phyloP scores from a whole-genome alignment of 2,329 filamentous ascomycete genomes.

The Pestalotiopsis sp. region DNA sequence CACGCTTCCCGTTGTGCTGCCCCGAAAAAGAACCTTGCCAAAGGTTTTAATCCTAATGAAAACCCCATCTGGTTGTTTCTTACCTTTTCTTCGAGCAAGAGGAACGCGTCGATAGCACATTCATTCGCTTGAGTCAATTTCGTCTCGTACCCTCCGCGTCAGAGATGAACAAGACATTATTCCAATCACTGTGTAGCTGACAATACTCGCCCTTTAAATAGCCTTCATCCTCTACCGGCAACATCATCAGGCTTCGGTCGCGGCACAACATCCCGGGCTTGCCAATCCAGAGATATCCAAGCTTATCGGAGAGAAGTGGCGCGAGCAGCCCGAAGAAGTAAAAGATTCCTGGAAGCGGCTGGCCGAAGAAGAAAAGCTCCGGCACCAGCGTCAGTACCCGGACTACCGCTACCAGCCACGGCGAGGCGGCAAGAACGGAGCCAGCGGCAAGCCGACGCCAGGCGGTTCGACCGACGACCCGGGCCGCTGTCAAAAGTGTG shows the following conservation, averaged over 20 bases:
- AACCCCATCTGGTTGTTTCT: background rate
- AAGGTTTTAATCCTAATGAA: background rate
- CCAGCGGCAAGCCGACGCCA: conserved; percentile 3
- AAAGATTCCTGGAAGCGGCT: conserved; percentile 88
- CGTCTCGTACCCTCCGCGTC: background rate
- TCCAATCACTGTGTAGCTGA: background rate
- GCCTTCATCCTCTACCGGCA: conserved; percentile 98
- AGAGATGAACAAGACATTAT: no score
- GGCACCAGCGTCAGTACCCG: conserved; percentile 87
- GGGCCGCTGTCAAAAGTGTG: conserved; percentile 71
- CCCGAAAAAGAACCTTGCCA: conserved; percentile 19
- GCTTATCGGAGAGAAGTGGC: conserved; percentile 94
- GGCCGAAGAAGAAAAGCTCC: conserved; percentile 90
- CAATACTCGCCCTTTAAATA: conserved; percentile 40
- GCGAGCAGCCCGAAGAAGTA: conserved; percentile 69
- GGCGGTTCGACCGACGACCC: conserved; percentile 45
- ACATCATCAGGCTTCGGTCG: conserved; percentile 83
- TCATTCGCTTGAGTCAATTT: background rate
- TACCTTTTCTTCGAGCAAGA: background rate
- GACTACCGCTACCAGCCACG: conserved; percentile 94
- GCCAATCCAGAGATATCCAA: conserved; percentile 97
- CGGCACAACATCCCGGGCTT: conserved; percentile 81
- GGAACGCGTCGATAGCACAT: no score
- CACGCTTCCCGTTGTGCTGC: conserved; percentile 19
- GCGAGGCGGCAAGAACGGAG: conserved; percentile 49